Percentiles rank a stretch among this genome's conserved stretches.
Evolutionary conservation across 306 rosid genomes (phyloP).

Genomic region (Herpetospermum pedunculosum): DNA sequence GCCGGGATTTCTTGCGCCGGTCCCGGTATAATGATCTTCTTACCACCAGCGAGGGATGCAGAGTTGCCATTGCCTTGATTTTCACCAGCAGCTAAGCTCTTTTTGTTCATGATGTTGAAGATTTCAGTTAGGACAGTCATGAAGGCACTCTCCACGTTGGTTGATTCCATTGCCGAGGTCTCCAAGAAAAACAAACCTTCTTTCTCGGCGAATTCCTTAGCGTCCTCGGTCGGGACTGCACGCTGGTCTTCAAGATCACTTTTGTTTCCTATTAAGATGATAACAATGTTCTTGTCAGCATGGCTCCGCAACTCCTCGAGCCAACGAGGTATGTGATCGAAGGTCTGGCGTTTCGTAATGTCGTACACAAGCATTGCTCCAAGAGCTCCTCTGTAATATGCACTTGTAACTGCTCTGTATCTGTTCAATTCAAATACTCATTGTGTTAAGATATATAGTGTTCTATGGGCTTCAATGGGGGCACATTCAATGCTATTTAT

Average conservation of each 20-base stretch:
- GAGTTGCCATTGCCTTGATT: conserved; percentile 58
- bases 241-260: conserved; percentile 77
- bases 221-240: conserved; percentile 75
- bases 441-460: background rate
- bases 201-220: conserved; percentile 84
- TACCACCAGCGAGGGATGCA: conserved; percentile 58
- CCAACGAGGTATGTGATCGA: conserved; percentile 96
- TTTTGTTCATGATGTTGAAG: conserved; percentile 72
- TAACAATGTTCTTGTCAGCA: conserved; percentile 91
- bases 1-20: conserved; percentile 80
- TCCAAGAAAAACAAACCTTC: conserved; percentile 90
- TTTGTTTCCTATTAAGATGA: conserved; percentile 84
- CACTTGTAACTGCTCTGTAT: conserved; percentile 93
- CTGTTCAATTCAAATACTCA: conserved; percentile 31
- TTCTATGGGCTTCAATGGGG: background rate
- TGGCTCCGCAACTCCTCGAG: conserved; percentile 87
- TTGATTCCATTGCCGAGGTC: conserved; percentile 78
- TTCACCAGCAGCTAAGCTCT: conserved; percentile 55
- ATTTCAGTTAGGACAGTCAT: conserved; percentile 75
- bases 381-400: conserved; percentile 94
- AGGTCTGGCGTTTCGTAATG: conserved; percentile 75
- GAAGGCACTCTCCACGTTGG: conserved; percentile 88
- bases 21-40: conserved; percentile 72
- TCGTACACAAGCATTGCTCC: conserved; percentile 97
- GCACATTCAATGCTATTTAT: background rate